Percentiles rank a stretch among this genome's conserved stretches.
Evolutionary conservation across 2,329 filamentous ascomycete genomes (phyloP).

Genomic region (Thielaviopsis musarum): DNA sequence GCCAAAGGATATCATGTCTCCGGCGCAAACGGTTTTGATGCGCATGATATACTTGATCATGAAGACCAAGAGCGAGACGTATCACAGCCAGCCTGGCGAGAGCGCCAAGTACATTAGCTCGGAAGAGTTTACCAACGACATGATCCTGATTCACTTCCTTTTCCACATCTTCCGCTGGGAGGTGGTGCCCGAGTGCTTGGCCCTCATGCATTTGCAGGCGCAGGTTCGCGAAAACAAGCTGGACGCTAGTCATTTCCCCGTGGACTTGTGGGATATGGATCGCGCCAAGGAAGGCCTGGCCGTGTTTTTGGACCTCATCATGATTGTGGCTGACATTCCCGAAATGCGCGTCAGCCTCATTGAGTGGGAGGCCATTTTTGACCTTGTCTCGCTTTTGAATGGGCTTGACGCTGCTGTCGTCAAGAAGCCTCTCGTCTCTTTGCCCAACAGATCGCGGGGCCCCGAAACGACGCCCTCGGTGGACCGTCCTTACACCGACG

Average conservation of each 20-base stretch:
- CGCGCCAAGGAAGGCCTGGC: conserved; percentile 87
- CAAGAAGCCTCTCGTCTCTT: conserved; percentile 50
- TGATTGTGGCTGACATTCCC: conserved; percentile 69
- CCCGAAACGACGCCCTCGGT: conserved; percentile 25
- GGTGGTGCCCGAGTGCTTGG: conserved; percentile 84
- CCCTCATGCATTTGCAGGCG: conserved; percentile 84
- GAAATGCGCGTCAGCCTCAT: conserved; percentile 73
- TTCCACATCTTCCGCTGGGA: conserved; percentile 84
- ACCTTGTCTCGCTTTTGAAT: conserved; percentile 72
- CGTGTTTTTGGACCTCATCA: conserved; percentile 87
- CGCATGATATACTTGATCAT: conserved; percentile 45
- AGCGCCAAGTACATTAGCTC: conserved; percentile 10
- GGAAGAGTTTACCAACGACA: conserved; percentile 9
- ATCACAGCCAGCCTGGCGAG: not conserved
- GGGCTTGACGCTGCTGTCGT: conserved; percentile 78
- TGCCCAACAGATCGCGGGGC: conserved; percentile 13
- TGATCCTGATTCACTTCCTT: conserved; percentile 56
- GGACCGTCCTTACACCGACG: conserved; percentile 20
- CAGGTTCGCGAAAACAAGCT: conserved; percentile 65
- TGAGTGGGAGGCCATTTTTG: conserved; percentile 81
- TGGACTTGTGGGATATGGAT: conserved; percentile 96
- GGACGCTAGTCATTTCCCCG: conserved; percentile 73
- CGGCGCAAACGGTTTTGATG: conserved; percentile 82
- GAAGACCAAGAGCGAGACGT: conserved; percentile 6
- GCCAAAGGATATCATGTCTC: conserved; percentile 89